Conservation (phyloP, 2,329 filamentous ascomycete species). For the Venturia carpophila region DNA sequence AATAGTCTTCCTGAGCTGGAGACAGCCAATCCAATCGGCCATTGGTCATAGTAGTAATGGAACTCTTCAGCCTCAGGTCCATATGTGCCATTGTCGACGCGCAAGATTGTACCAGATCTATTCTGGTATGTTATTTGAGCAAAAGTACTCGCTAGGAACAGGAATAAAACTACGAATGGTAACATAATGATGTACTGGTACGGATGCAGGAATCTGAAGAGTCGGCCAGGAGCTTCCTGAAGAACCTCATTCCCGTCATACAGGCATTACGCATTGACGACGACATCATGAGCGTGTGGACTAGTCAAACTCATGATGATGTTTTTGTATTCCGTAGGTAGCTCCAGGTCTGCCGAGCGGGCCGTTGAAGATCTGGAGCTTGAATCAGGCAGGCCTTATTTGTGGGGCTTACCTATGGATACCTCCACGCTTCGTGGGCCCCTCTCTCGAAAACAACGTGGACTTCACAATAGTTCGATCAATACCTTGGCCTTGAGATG, state of each 20-base stretch:
- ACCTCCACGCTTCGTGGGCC: too few species aligned
- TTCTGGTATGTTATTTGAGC: background rate
- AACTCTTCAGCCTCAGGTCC: constrained; percentile 42
- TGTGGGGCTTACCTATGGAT: background rate
- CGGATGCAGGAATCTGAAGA: background rate
- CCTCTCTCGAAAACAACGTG: too few species aligned
- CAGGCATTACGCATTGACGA: constrained; percentile 5
- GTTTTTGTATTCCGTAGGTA: background rate
- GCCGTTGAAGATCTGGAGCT: background rate
- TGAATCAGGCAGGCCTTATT: background rate
- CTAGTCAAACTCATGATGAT: background rate
- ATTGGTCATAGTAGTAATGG: constrained; percentile 46
- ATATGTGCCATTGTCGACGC: constrained; percentile 1
- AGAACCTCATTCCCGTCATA: background rate
- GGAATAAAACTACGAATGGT: background rate
- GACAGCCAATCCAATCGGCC: constrained; percentile 34
- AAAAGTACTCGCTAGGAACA: background rate
- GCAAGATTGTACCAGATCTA: background rate
- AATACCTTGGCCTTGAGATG: too few species aligned
- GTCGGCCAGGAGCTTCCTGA: background rate
- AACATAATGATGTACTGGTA: background rate
- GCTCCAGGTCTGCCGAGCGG: background rate
- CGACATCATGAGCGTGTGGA: background rate
- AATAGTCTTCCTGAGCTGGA: background rate
- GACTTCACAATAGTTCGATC: too few species aligned